Evolutionary conservation across 306 rosid genomes (phyloP), one percentile per base, ranked within the genome.

Genomic region (Ammopiptanthus mongolicus): DNA sequence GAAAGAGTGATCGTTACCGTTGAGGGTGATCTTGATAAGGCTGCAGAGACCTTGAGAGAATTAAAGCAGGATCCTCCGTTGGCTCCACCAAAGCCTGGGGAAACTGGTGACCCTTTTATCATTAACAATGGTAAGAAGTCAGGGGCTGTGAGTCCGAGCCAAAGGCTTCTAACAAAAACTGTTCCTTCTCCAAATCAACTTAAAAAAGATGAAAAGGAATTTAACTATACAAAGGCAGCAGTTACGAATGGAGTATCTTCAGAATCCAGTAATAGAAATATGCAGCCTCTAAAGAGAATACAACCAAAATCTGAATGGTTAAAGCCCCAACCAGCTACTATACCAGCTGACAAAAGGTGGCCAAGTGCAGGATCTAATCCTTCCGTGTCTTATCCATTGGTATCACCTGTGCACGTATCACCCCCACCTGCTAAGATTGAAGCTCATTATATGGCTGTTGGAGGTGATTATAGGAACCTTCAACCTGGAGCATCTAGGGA

Each of bases 21-120:
- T 81, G 97, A 92, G 71, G 99, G 99, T 74, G 98, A 96, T 84
- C 92, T 92, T 79, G 91, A 92, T 71, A 87, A 89, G 85, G 91
- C 96, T 59, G 93, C 89, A 6, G 94, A 89, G 80, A 74, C 81
- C 83, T 84, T 96, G 82, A 89, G 91, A 81, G 82, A 78, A 18
- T 31, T 72, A 64, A 96, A 86, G 87, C 87, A 81, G 33, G 93
- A 92, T 44, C 83, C 88, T 5, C 83, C 86, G 39, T 78, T 88
- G 13, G 88, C 85, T 61, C 86, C 89, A 44, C 84, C 86, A 31
- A 92, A 89, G 85, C 92, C 86, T 4, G 99, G 88, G 82, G 97
- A 89, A 92, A 90, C 82, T 6, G 92, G 89, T 39, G 96, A 96
- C 84, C 88, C 94, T 76, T 84, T 85, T 17, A 86, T 82, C 2